Evolutionary conservation across 805 yeast species (phyloP).

Genomic region (Groenewaldozyma salmanticensis): DNA sequence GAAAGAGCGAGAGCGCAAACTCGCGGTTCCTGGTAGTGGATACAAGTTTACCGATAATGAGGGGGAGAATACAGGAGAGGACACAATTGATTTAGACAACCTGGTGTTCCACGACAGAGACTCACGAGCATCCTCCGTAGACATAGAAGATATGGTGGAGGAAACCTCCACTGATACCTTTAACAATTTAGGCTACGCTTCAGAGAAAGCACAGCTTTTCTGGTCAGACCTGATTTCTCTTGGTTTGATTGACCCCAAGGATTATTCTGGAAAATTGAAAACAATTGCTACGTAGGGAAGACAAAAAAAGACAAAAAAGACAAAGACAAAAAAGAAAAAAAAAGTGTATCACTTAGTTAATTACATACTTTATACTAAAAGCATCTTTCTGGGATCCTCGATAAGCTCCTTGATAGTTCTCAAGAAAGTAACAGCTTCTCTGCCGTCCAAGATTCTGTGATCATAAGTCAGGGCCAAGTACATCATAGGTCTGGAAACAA

Average conservation of each 20-base stretch:
- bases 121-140: conserved; percentile 3
- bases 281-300: not conserved
- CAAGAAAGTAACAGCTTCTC: conserved; percentile 97
- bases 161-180: conserved; percentile 68
- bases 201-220: conserved; percentile 62
- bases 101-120: not conserved
- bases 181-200: conserved; percentile 66
- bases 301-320: too few species aligned
- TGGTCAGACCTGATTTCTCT: conserved; percentile 65
- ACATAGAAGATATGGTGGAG: conserved; percentile 25
- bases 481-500: conserved; percentile 99
- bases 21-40: conserved; percentile 30
- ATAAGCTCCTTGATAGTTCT: conserved; percentile 92
- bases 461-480: conserved; percentile 97
- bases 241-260: conserved; percentile 37
- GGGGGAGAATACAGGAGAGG: conserved; percentile 25
- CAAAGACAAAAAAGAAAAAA: too few species aligned
- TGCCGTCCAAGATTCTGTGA: conserved; percentile 95
- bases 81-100: conserved; percentile 3
- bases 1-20: conserved; percentile 22
- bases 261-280: conserved; percentile 21
- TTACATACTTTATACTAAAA: conserved; percentile 44
- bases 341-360: too few species aligned
- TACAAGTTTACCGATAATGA: conserved; percentile 27
- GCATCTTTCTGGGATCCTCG: conserved; percentile 99